Evolutionary conservation across 306 rosid species (phyloP).

Genomic region (Medicago lupulina): DNA sequence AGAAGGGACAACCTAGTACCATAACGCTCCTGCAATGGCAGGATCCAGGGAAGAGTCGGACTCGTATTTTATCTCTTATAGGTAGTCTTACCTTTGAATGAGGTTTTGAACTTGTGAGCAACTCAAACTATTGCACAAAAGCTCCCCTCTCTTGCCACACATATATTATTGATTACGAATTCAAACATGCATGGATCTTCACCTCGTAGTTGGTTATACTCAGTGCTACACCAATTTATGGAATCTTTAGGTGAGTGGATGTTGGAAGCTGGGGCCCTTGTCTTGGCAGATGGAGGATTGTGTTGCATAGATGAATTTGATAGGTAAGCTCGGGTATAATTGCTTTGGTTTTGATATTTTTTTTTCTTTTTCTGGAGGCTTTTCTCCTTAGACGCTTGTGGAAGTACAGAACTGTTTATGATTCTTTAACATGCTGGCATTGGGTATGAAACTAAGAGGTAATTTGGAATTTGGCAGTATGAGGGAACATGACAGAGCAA

Average conservation of each 20-base stretch:
- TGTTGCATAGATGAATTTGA: slow-evolving; percentile 99
- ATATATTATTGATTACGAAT: not conserved
- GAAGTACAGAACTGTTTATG: slow-evolving; percentile 19
- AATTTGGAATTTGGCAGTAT: slow-evolving; percentile 58
- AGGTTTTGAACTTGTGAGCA: not conserved
- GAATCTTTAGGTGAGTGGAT: slow-evolving; percentile 85
- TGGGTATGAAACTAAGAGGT: slow-evolving; percentile 41
- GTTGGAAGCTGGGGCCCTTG: slow-evolving; percentile 99
- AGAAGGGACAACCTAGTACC: not conserved
- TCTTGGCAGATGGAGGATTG: slow-evolving; percentile 95
- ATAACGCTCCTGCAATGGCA: slow-evolving; percentile 11
- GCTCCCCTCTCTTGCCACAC: not conserved
- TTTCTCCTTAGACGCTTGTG: slow-evolving; percentile 38
- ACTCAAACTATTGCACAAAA: not conserved
- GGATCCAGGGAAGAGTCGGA: slow-evolving; percentile 2
- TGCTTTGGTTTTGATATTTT: slow-evolving; percentile 16
- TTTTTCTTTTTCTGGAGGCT: slow-evolving; percentile 2
- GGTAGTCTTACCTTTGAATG: slow-evolving; percentile 12
- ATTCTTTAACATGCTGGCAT: slow-evolving; percentile 39
- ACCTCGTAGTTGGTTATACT: slow-evolving; percentile 12
- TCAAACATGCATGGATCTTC: slow-evolving; percentile 36
- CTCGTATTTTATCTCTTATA: not conserved
- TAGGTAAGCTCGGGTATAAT: slow-evolving; percentile 54
- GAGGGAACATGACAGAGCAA: slow-evolving; percentile 98
- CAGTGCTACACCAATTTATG: slow-evolving; percentile 33